Base-by-base conservation (phyloP, 371 early-diverging fungal genomes). In the Phascolomyces articulosus region DNA sequence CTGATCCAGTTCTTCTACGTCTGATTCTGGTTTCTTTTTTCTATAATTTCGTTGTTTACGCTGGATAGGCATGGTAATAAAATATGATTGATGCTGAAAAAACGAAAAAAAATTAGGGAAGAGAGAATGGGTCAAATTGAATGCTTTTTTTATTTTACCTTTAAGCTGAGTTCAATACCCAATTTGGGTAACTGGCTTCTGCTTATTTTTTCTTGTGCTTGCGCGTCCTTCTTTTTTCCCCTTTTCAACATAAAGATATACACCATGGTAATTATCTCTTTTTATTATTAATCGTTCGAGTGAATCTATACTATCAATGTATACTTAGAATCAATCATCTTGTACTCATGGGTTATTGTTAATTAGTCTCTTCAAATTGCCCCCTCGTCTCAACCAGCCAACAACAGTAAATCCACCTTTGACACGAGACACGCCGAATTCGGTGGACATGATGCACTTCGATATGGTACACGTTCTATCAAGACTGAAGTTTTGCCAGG, bases 361-460 rank as follows among this genome's bases (percentile, higher is more conserved):
- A 44, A 44, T 44, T 16, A 77, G 78, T 67, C 78, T 44, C 69
- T 79, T 58, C 74, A 74, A 64, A 63, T 85, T 70, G 75, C 82
- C 60, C 74, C 85, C 67, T 68, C 75, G 60, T 40, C 77, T 64
- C 78, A 72, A 66, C 66, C 85, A 63, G 69, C 72, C 58, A 61
- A 70, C 68, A 77, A 73, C 66, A 67, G 67, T 65, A 66, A 66
- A 68, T 84, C 83, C 9, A 82, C 83, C 10, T 62, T 77, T 28
- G 74, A 81, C 49, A 89, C 90, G 18, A 78, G 86, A 60, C 85
- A 90, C 69, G 75, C 84, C 34, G 82, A 82, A 65, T 88, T 87
- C 62, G 95, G 93, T 55, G 88, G 93, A 34, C 93, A 93, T 68
- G 96, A 96, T 77, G 86, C 94, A 41, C 70, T 97, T 61, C 87